Base-by-base conservation (phyloP, 2,329 filamentous ascomycete genomes). In the Chaetomiaceae sp. region DNA sequence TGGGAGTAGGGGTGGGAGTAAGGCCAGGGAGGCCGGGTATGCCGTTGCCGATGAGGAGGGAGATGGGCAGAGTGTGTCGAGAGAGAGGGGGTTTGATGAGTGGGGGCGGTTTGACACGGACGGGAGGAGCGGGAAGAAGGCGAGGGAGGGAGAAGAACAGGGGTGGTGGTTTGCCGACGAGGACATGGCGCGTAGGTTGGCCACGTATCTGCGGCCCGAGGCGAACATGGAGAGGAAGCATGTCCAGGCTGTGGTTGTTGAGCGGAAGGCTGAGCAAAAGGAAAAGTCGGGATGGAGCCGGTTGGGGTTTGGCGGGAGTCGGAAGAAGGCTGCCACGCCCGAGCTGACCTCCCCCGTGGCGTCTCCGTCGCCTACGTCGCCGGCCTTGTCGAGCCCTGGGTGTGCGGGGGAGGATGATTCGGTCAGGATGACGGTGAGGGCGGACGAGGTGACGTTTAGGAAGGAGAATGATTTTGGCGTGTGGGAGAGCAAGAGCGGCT, bases 401-500 rank as follows among this genome's bases (percentile, higher is more conserved):
- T 19, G 37, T 34, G 33, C 20, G 2, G 41, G 20, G 5, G 45
- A 45, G 1, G 58, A 61, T 5, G 55, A 63, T 5, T 49, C 45
- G 4, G 66, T 72, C 1, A 63, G 56, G 4, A 75, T 79, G 69
- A 62, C 58, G 3, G 70, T 72, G 2, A 62, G 61, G 21, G 70
- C 73, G 0, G 69, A 78, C 43, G 71, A 78, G 55, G 69, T 77
- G 2, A 73, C 74, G 0, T 79, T 81, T 50, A 62, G 77, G n/a
- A 61, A 61, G 40, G 70, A 78, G 62, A 80, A 76, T 19, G 73
- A 71, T 13, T 66, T 80, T 59, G 77, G 76, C 0, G 62, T 81
- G 1, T 75, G 72, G 69, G 76, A 80, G 60, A 75, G 73, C 27
- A 65, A 65, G 54, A 70, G 68, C 2, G 77, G 77, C 2, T 79